These are phyloP conservation scores for Glomus cerebriforme DNA, from an alignment of 192 early-diverging fungal genomes.

Conservation along the genomic window DNA sequence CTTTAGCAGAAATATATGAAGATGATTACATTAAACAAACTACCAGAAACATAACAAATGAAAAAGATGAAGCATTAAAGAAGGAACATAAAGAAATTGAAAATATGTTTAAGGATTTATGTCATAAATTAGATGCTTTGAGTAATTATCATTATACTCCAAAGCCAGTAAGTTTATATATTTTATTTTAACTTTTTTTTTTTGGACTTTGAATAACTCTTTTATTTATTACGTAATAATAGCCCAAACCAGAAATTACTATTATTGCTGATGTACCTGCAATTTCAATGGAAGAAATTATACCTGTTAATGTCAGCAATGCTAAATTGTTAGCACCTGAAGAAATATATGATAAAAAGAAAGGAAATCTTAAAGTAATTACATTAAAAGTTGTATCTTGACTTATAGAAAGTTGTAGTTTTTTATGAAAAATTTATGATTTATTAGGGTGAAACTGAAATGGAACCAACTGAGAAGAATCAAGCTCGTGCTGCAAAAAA, in stretches of 20 bases:
- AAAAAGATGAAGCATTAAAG: conserved; percentile 74
- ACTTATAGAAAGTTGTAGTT: not conserved
- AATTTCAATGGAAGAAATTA: conserved; percentile 93
- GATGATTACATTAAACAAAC: conserved; percentile 77
- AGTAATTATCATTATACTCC: conserved; percentile 95
- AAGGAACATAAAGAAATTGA: conserved; percentile 84
- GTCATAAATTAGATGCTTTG: conserved; percentile 85
- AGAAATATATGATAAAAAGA: conserved; percentile 86
- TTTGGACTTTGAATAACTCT: not conserved
- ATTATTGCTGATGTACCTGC: conserved; percentile 80
- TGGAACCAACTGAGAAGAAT: conserved; percentile 77
- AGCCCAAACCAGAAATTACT: conserved; percentile 71
- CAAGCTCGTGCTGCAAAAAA: conserved; percentile 68
- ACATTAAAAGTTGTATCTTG: not conserved
- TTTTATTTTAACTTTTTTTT: not conserved
- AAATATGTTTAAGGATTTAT: conserved; percentile 74
- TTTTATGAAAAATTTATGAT: not conserved
- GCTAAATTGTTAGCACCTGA: conserved; percentile 83
- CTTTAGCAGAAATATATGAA: conserved; percentile 91
- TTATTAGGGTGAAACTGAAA: conserved; percentile 65
- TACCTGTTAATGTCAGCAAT: conserved; percentile 82
- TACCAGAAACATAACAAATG: conserved; percentile 56
- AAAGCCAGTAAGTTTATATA: conserved; percentile 53
- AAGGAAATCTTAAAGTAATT: conserved; percentile 60
- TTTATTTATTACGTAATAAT: conserved; percentile 1